A percentile compares a stretch with the other conserved stretches of the same genome.
These are phyloP conservation scores for Amanita inopinata DNA, from an alignment of 768 basidiomycete species.

Conservation along the genomic window DNA sequence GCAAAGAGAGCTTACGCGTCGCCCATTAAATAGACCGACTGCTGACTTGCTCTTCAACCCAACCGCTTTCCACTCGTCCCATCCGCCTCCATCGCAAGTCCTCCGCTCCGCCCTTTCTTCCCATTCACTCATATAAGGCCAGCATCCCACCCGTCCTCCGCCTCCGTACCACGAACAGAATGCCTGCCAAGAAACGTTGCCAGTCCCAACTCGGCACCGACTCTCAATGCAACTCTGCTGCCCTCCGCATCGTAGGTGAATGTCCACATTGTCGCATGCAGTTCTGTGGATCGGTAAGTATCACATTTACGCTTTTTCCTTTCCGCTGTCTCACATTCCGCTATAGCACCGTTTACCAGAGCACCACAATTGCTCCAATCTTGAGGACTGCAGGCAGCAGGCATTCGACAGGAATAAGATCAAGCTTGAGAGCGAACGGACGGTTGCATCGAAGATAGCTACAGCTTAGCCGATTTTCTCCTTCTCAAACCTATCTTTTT, in stretches of 20 bases:
- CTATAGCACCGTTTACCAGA: constrained; percentile 80
- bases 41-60: not conserved
- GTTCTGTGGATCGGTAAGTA: constrained; percentile 70
- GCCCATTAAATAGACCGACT: constrained; percentile 1
- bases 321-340: constrained; percentile 13
- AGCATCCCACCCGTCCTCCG: constrained; percentile 5
- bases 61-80: not conserved
- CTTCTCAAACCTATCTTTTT: constrained; percentile 1
- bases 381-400: constrained; percentile 79
- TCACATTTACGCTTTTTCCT: constrained; percentile 1
- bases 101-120: constrained; percentile 7
- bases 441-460: constrained; percentile 79
- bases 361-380: constrained; percentile 75
- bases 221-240: constrained; percentile 65
- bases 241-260: constrained; percentile 74
- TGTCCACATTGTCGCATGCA: constrained; percentile 72
- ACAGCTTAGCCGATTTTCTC: constrained; percentile 39
- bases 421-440: constrained; percentile 82
- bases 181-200: constrained; percentile 86
- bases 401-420: constrained; percentile 84
- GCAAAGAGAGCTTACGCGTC: constrained; percentile 12
- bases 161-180: constrained; percentile 20
- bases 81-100: constrained; percentile 8
- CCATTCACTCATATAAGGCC: constrained; percentile 7
- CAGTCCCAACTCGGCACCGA: constrained; percentile 47